A percentile compares a stretch with the other conserved stretches of the same genome.
phyloP scores from a whole-genome alignment of 179 eudicot genomes.

The Carnegiea gigantea region DNA sequence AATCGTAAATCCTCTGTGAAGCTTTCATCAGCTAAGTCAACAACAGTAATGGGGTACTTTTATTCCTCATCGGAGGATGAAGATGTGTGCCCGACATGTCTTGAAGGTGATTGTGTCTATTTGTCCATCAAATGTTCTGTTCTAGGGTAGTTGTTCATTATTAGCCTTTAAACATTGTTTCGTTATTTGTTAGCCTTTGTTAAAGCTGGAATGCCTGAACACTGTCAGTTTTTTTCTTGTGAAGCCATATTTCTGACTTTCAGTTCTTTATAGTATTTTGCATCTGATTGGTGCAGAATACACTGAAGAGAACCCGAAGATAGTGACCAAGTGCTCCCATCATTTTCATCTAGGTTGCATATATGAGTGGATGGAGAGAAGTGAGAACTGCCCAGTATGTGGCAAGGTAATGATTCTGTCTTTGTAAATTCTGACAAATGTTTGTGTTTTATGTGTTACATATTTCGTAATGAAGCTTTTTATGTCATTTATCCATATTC shows the following conservation, averaged over 20 bases:
- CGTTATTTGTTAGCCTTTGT: not conserved
- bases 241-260: not conserved
- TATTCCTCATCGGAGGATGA: conserved; percentile 68
- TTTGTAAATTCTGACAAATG: not conserved
- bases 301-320: conserved; percentile 80
- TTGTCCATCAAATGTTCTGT: not conserved
- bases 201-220: not conserved
- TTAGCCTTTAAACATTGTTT: not conserved
- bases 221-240: not conserved
- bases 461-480: not conserved
- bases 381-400: conserved; percentile 89
- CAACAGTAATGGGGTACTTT: conserved; percentile 46
- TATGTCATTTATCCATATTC: not conserved
- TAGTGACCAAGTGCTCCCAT: conserved; percentile 76
- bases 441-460: not conserved
- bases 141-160: not conserved
- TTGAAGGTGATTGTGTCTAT: conserved; percentile 51
- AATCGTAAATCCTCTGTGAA: conserved; percentile 49
- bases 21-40: conserved; percentile 45
- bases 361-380: conserved; percentile 97
- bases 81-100: conserved; percentile 89
- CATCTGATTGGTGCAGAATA: conserved; percentile 55
- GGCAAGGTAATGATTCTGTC: conserved; percentile 59
- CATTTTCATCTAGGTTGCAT: conserved; percentile 94
- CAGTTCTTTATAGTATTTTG: conserved; percentile 17